Evolutionary conservation across 1,139 yeast genomes (phyloP).

Genomic region (Trichomonascaceae sp.): DNA sequence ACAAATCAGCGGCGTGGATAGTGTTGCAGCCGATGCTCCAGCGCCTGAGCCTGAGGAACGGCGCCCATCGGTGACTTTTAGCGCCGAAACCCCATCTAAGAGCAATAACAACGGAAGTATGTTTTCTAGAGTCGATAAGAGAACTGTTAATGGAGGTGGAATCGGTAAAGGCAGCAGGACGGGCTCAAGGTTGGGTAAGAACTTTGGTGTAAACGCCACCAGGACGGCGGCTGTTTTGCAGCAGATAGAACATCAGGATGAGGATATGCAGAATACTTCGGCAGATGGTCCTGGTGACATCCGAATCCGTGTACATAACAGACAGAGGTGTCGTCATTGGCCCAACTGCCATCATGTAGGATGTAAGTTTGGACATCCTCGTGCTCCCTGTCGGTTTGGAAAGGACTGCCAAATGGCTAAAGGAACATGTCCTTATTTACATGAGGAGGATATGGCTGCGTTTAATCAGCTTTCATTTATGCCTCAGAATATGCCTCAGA

Average conservation of each 20-base stretch:
- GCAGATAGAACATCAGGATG: conserved; percentile 8
- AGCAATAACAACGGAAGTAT: neutral
- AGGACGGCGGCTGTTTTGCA: neutral
- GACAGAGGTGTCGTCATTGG: conserved; percentile 60
- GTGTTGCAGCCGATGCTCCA: neutral
- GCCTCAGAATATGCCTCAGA: neutral
- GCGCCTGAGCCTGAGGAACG: neutral
- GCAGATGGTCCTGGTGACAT: conserved; percentile 8
- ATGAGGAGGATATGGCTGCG: conserved; percentile 39
- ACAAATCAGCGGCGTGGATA: neutral
- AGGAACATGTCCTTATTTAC: conserved; percentile 77
- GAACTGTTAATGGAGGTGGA: neutral
- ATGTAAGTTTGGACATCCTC: conserved; percentile 76
- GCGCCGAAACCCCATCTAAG: neutral
- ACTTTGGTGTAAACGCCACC: conserved; percentile 1
- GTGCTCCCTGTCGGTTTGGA: conserved; percentile 64
- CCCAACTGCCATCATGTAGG: conserved; percentile 65
- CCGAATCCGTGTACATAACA: conserved; percentile 11
- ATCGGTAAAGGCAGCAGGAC: neutral
- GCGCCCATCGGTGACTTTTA: conserved; percentile 2
- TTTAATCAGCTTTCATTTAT: conserved; percentile 1
- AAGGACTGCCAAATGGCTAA: conserved; percentile 76
- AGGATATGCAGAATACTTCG: conserved; percentile 7
- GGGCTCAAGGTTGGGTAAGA: conserved; percentile 11
- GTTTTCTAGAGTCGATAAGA: conserved; percentile 4